A percentile compares a stretch with the other conserved stretches of the same genome.
Evolutionary conservation across 2,329 filamentous ascomycete species (phyloP).

Genomic region (Tympanopsis confertula): DNA sequence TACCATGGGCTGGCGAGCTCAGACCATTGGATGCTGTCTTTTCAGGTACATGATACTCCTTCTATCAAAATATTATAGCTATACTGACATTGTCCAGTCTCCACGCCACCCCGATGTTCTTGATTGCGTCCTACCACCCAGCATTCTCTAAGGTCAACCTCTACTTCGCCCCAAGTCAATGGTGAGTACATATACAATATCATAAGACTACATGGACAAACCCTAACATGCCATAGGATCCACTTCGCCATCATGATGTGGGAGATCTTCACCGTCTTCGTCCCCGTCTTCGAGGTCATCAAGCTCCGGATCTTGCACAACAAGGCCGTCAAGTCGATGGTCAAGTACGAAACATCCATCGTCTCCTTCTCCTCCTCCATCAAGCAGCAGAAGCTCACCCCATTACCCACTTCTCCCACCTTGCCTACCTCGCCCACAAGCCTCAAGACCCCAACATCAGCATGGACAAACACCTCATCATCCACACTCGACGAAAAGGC

Average conservation of each 20-base stretch:
- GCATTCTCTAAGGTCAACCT: conserved; percentile 27
- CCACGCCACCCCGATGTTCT: conserved; percentile 43
- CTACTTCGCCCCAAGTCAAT: conserved; percentile 38
- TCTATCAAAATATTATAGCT: conserved; percentile 2
- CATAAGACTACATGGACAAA: conserved; percentile 4
- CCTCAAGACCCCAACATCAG: conserved; percentile 5
- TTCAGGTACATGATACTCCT: conserved; percentile 12
- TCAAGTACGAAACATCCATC: conserved; percentile 17
- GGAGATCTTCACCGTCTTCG: conserved; percentile 40
- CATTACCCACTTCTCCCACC: conserved; percentile 7
- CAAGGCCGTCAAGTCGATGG: conserved; percentile 12
- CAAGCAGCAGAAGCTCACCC: neutral
- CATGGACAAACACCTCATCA: conserved; percentile 8
- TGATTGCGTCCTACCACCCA: conserved; percentile 31
- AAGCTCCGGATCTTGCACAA: conserved; percentile 10
- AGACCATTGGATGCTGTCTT: conserved; percentile 30
- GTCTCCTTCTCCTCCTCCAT: neutral
- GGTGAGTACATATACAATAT: conserved; percentile 16
- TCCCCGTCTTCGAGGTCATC: conserved; percentile 25
- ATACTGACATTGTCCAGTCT: conserved; percentile 21
- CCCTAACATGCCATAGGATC: conserved; percentile 22
- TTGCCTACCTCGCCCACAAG: conserved; percentile 10
- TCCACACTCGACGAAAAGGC: conserved; percentile 15
- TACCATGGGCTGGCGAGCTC: conserved; percentile 42
- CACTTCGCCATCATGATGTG: conserved; percentile 39